Conservation (phyloP, 2,329 filamentous ascomycete genomes). For the Ceratocystis cacaofunesta region DNA sequence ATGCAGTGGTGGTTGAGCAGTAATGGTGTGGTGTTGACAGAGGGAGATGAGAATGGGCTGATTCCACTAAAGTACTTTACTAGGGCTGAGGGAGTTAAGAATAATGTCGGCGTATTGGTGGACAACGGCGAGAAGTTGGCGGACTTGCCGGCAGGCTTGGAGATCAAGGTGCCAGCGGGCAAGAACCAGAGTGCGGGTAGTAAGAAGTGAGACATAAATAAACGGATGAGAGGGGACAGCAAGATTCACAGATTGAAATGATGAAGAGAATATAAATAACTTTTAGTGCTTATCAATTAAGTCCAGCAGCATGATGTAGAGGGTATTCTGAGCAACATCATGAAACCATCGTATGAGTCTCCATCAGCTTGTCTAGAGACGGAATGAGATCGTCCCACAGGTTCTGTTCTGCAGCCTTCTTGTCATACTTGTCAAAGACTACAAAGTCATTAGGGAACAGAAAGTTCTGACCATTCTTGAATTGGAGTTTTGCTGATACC, state of each 20-base stretch:
- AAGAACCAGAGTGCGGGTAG: constrained; percentile 26
- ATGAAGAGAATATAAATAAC: neutral
- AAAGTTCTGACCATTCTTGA: constrained; percentile 17
- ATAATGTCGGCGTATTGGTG: constrained; percentile 51
- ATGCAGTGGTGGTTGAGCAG: constrained; percentile 66
- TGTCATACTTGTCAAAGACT: constrained; percentile 24
- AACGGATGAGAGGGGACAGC: neutral
- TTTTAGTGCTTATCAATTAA: neutral
- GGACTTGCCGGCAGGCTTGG: constrained; percentile 49
- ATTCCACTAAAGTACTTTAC: constrained; percentile 55
- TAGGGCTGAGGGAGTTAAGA: constrained; percentile 49
- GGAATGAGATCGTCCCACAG: constrained; percentile 27
- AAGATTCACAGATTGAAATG: neutral
- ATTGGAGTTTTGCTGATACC: neutral
- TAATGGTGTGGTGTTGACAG: constrained; percentile 60
- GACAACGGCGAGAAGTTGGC: constrained; percentile 50
- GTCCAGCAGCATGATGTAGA: neutral
- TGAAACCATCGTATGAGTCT: neutral
- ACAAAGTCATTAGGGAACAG: constrained; percentile 25
- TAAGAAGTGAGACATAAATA: constrained; percentile 15
- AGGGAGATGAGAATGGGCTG: constrained; percentile 42
- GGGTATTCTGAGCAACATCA: neutral
- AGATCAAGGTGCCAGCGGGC: constrained; percentile 33
- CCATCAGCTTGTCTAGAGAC: constrained; percentile 15
- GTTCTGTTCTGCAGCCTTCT: constrained; percentile 25